Base-by-base conservation (phyloP, 225 moss, liverwort and hornwort genomes). In the Takakia lepidozioides region DNA sequence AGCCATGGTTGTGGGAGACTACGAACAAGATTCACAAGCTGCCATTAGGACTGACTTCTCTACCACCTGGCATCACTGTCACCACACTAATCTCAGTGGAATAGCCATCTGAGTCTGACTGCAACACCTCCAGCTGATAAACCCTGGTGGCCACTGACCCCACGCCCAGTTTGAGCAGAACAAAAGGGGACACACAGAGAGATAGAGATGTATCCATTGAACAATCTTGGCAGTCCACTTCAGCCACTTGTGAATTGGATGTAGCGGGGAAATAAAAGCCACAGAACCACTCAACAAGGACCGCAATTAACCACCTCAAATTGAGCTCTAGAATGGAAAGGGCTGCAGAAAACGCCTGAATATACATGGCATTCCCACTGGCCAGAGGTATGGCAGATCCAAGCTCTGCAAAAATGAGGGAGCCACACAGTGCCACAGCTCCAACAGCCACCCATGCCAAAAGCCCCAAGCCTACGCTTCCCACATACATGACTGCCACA, bases 391-490 rank as follows among this genome's bases (percentile, higher is more conserved):
- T 77, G 39, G 81, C 69, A 60, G 92, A 70, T 58, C 87, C 87
- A 25, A 92, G 73, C 62, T 92, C 92, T 32, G 85, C 70, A 43
- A 55, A 80, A 25, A 80, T 52, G 14, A 92, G 80, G 44, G 74
- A 73, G 49, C 65, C 68, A 58, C 74, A 80, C 28, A 92, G 55
- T 27, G 87, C 63, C 64, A 92, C 55, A 23, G 66, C 60, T 22
- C 69, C 80, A 19, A 74, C 92, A 62, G 54, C 65, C 13, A 83
- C 49, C 92, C 92, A 92, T 27, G 71, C 66, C 16, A 59, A 23
- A 8, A 92, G 72, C 25, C 76, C 79, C 47, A 80, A 74, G 48
- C 92, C 92, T 27, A 92, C 82, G 56, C 87, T 87, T 60, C 87
- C 87, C 14, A 87, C 67, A 49, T 75, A 68, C 19, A 55, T 61